phyloP scores from a whole-genome alignment of 169 alveolate genomes.

The Plasmodium gaboni region DNA sequence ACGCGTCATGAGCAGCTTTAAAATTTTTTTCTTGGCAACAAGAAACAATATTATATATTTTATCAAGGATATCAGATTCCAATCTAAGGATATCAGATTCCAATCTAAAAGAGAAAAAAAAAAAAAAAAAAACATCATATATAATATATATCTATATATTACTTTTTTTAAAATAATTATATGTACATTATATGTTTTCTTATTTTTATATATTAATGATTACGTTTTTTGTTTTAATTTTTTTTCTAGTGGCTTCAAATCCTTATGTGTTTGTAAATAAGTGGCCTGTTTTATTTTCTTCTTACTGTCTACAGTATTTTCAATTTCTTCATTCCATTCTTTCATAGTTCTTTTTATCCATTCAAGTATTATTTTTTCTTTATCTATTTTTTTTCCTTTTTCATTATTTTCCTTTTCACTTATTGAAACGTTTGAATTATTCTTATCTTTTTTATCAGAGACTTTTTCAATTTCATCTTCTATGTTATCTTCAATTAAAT shows the following conservation, averaged over 20 bases:
- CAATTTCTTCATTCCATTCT: conserved; percentile 77
- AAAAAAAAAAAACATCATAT: conserved; percentile 12
- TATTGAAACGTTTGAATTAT: conserved; percentile 12
- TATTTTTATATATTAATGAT: neutral
- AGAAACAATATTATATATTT: conserved; percentile 70
- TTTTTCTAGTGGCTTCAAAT: conserved; percentile 68
- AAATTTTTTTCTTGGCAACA: conserved; percentile 63
- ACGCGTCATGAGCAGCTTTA: conserved; percentile 76
- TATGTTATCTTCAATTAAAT: conserved; percentile 58
- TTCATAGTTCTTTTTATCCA: conserved; percentile 74
- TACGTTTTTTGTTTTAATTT: conserved; percentile 70
- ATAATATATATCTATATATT: neutral
- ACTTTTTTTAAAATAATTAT: neutral
- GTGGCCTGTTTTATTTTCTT: conserved; percentile 74
- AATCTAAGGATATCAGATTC: conserved; percentile 18
- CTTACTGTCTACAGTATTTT: conserved; percentile 34
- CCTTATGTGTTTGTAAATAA: conserved; percentile 73
- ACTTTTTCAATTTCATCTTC: conserved; percentile 42
- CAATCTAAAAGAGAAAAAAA: too few relatives aligned
- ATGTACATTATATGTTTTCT: neutral
- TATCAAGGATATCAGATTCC: conserved; percentile 44
- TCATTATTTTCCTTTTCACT: conserved; percentile 31
- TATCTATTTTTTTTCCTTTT: conserved; percentile 29
- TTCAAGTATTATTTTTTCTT: conserved; percentile 42
- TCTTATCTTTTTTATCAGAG: conserved; percentile 19